These are phyloP conservation scores for Ascodesmis nigricans DNA, from an alignment of 495 filamentous ascomycete genomes.

Conservation along the genomic window DNA sequence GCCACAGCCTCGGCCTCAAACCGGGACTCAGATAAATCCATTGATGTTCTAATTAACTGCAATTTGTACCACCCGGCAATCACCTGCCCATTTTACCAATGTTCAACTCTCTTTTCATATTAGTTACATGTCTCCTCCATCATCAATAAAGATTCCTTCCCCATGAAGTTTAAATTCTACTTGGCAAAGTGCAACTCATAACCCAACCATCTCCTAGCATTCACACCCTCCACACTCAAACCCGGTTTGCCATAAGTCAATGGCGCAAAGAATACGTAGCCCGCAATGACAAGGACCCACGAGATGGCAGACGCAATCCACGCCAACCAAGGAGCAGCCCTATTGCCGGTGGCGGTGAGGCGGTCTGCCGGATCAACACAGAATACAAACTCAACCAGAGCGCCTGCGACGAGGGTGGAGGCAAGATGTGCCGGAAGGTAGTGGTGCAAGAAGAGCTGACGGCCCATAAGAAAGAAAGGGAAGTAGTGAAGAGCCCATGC, in stretches of 20 bases:
- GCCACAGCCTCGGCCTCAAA: no score
- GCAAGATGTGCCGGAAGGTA: conserved; percentile 88
- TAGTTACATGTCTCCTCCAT: no score
- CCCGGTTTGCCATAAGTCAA: conserved; percentile 90
- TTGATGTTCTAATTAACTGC: no score
- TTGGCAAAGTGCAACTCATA: conserved; percentile 99
- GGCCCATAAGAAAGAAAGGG: conserved; percentile 93
- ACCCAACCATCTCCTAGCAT: conserved; percentile 77
- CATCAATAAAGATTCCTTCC: no score
- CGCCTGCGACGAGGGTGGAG: conserved; percentile 80
- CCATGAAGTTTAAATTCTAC: no score
- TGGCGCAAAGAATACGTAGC: conserved; percentile 84
- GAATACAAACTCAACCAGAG: conserved; percentile 91
- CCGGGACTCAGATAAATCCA: no score
- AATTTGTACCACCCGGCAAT: no score
- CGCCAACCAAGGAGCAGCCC: conserved; percentile 39
- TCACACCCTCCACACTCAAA: conserved; percentile 57
- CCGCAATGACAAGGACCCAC: conserved; percentile 41
- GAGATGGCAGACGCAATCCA: conserved; percentile 63
- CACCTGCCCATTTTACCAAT: no score
- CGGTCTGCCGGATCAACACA: conserved; percentile 59
- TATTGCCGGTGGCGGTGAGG: no score
- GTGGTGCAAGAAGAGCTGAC: conserved; percentile 93
- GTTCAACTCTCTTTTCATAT: no score
- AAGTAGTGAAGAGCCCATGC: conserved; percentile 95